Base-by-base conservation (phyloP, 176 grass and related monocot genomes). In the Paspalum vaginatum region DNA sequence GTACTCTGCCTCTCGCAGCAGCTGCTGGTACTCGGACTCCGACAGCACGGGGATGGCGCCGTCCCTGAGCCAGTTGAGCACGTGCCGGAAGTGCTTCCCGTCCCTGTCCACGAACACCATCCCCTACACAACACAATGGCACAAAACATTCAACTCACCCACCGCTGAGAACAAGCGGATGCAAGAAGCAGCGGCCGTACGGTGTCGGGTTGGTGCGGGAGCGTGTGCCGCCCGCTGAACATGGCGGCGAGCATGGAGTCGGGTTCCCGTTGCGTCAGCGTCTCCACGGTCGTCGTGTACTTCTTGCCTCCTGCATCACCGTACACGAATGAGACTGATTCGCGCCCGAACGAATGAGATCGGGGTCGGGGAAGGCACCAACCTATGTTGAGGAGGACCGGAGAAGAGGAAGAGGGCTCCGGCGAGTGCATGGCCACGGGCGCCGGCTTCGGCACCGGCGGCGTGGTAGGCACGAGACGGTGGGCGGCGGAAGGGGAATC, bases 61-160 rank as follows among this genome's bases (percentile, higher is more conserved):
- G 70, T 98, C 92, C 82, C 95, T 83, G 21, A 98, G 87, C 92
- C 95, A 98, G 65, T 94, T 98, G 54, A 98, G 86, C 21, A 98
- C 82, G 84, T 98, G 90, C 68, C 92, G 88, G 77, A 98, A 98
- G 63, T 94, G 85, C 82, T 94, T 91, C 65, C 95, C 92, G 66
- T 98, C 95, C 83, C 95, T 88, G 85, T 98, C 95, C 54, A 94
- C 86, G 78, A 98, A 98, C 38, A 98, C 81, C 74, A 60, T 88
- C 65, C 92, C 95, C 95, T 98, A 87, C 79, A 84, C 73, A 49
- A 84, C 73, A 49, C 60, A 53, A 54, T 49, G 68, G 22, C 47
- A 49, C 11, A 78, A 39, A 71, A 11, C 65, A 72, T 49, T 85
- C 40, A 32, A 72, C 48, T 81, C 46, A 42, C 44, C 12, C 22